These are phyloP conservation scores for Microbotryum silenes-acaulis DNA, from an alignment of 1,284 basidiomycete species.

Conservation along the genomic window DNA sequence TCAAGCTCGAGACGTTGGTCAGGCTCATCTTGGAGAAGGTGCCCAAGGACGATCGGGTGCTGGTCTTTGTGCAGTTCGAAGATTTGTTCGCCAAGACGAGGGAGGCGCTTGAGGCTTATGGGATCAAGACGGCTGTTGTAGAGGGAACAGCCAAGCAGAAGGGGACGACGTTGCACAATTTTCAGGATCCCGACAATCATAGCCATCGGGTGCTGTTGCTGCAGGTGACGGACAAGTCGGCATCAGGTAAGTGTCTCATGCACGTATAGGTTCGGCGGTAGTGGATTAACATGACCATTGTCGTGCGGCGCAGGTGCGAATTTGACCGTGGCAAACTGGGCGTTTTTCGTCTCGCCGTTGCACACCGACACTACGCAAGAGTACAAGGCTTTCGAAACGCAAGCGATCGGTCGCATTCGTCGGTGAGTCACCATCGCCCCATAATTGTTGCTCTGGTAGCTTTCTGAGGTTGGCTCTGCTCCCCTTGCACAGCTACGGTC, in stretches of 20 bases:
- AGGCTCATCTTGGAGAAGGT: slow-evolving; percentile 68
- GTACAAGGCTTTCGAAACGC: slow-evolving; percentile 77
- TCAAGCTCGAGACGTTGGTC: slow-evolving; percentile 78
- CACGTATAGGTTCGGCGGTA: not conserved
- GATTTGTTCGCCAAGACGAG: slow-evolving; percentile 85
- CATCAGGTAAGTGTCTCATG: slow-evolving; percentile 58
- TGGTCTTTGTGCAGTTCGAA: slow-evolving; percentile 89
- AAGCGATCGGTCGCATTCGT: slow-evolving; percentile 79
- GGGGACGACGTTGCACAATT: slow-evolving; percentile 63
- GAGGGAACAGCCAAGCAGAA: slow-evolving; percentile 60
- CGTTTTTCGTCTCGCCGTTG: slow-evolving; percentile 85
- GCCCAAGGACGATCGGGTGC: slow-evolving; percentile 66
- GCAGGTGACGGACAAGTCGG: slow-evolving; percentile 87
- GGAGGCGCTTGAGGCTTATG: slow-evolving; percentile 64
- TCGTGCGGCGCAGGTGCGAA: slow-evolving; percentile 46
- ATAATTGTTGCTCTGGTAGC: not conserved
- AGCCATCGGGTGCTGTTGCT: slow-evolving; percentile 64
- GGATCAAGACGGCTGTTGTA: slow-evolving; percentile 71
- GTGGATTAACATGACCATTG: not conserved
- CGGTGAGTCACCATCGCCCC: slow-evolving; percentile 39
- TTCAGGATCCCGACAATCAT: slow-evolving; percentile 66
- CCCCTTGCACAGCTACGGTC: slow-evolving; percentile 53
- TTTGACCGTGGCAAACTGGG: slow-evolving; percentile 85
- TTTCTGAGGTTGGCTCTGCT: not conserved
- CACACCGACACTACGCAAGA: slow-evolving; percentile 65